Conservation (phyloP, 768 basidiomycete species). For the Boletus tomentosulus region DNA sequence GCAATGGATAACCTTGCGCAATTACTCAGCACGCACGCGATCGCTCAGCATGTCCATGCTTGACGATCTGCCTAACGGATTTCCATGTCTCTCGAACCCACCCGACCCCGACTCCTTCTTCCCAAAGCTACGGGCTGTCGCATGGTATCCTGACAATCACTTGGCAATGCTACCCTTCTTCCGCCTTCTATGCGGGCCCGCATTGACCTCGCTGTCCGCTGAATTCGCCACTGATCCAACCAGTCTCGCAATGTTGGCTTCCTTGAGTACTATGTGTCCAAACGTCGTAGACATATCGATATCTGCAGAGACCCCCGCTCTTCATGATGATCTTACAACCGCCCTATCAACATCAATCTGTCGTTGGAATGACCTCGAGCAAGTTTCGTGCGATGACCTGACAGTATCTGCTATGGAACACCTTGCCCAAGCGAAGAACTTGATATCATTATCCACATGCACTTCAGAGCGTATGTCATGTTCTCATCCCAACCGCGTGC, state of each 20-base stretch:
- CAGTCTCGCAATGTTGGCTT: conserved; percentile 14
- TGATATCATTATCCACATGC: conserved; percentile 15
- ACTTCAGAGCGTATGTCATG: conserved; percentile 11
- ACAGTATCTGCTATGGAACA: conserved; percentile 14
- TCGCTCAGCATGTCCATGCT: conserved; percentile 20
- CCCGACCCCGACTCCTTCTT: conserved; percentile 17
- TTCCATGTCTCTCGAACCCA: conserved; percentile 12
- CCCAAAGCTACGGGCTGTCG: conserved; percentile 17
- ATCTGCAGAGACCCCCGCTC: conserved; percentile 4
- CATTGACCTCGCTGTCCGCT: conserved; percentile 14
- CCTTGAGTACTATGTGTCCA: conserved; percentile 15
- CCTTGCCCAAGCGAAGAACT: conserved; percentile 8
- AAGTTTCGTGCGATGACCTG: conserved; percentile 23
- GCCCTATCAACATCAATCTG: conserved; percentile 19
- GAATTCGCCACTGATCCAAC: conserved; percentile 17
- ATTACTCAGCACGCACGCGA: conserved; percentile 18
- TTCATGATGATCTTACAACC: conserved; percentile 5
- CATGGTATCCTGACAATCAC: conserved; percentile 23
- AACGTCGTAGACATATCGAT: conserved; percentile 18
- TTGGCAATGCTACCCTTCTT: conserved; percentile 17
- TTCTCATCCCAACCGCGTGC: background rate
- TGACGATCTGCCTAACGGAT: conserved; percentile 12
- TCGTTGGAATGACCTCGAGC: conserved; percentile 16
- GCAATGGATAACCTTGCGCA: conserved; percentile 19
- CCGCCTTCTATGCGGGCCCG: conserved; percentile 22